Conservation (phyloP, 768 basidiomycete genomes). For the Exidia glandulosa region DNA sequence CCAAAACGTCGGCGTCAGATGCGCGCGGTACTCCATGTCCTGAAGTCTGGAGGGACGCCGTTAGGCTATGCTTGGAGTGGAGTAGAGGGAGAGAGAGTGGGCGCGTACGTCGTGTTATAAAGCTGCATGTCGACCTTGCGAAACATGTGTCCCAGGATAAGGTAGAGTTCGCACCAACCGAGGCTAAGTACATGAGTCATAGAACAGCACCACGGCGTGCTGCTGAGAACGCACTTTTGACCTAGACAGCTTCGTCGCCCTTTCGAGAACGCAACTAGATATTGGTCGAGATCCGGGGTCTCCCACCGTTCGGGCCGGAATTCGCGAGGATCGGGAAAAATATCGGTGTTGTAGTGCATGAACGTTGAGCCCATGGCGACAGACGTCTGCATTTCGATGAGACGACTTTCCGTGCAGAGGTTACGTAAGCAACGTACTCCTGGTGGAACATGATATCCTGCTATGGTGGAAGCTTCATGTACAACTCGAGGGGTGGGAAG, state of each 20-base stretch:
- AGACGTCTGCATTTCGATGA: constrained; percentile 20
- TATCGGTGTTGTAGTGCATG: constrained; percentile 27
- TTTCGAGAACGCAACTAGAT: constrained; percentile 33
- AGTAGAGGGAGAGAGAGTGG: neutral
- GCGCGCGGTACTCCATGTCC: neutral
- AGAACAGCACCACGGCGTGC: no score
- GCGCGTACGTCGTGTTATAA: constrained; percentile 16
- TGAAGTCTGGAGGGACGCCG: no score
- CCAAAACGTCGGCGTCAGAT: neutral
- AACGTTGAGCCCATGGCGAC: constrained; percentile 30
- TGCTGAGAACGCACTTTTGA: constrained; percentile 30
- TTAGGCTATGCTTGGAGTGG: neutral
- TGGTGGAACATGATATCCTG: constrained; percentile 25
- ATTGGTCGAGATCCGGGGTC: constrained; percentile 27
- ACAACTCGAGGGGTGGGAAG: constrained; percentile 30
- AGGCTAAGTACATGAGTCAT: constrained; percentile 24
- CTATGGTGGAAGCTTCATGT: constrained; percentile 21
- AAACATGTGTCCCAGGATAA: constrained; percentile 30
- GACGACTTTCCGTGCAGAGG: neutral
- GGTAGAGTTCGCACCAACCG: constrained; percentile 33
- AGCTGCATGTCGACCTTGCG: constrained; percentile 25
- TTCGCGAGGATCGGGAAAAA: constrained; percentile 29
- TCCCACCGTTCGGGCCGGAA: constrained; percentile 36
- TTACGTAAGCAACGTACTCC: constrained; percentile 22
- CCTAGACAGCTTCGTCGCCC: constrained; percentile 35